Evolutionary conservation across 1,284 basidiomycete genomes (phyloP), one percentile per base, ranked within the genome.

Genomic region (Pseudozyma pruni): DNA sequence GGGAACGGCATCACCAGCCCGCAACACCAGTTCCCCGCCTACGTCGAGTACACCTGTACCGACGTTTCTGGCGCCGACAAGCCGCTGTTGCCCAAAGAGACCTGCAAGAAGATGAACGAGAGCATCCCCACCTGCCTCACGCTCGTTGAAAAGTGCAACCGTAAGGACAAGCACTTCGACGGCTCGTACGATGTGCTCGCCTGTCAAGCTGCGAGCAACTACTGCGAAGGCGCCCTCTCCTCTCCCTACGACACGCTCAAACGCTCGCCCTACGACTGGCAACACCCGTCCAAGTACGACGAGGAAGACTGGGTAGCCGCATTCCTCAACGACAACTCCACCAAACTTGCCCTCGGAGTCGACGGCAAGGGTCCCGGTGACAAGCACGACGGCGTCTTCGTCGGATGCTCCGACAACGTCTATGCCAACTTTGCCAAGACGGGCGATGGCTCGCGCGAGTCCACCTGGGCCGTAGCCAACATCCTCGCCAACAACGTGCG

Each of bases 1-100:
- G 80, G 80, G n/a, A 82, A 82, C 49, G 80, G 80, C 6, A 74
- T 81, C 60, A 81, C 80, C 22, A 74, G 69, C 17, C 80, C 80
- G 19, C 46, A 70, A 38, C 63, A 77, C 48, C 76, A 79, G 50
- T 80, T 66, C 62, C 71, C 69, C 7, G 79, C 80, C 8, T 79
- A 79, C 40, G 63, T 76, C 41, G 56, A 76, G 31, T 82, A 79
- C 33, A 74, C 80, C 3, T 82, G 80, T 48, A 73, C 78, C 31
- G 62, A 74, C 57, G 53, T 53, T 4, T 72, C 72, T 23, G 78
- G 75, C 11, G 63, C 74, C 1, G 20, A 47, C 1, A 10, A 54
- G 2, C 78, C 74, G 10, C 75, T 82, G 37, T 39, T 79, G 19
- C 47, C 63, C 39, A 44, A 72, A 23, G 31, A 53, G 25, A 69